phyloP scores from a whole-genome alignment of 2,329 filamentous ascomycete species.

The Arthrinium puccinioides region DNA sequence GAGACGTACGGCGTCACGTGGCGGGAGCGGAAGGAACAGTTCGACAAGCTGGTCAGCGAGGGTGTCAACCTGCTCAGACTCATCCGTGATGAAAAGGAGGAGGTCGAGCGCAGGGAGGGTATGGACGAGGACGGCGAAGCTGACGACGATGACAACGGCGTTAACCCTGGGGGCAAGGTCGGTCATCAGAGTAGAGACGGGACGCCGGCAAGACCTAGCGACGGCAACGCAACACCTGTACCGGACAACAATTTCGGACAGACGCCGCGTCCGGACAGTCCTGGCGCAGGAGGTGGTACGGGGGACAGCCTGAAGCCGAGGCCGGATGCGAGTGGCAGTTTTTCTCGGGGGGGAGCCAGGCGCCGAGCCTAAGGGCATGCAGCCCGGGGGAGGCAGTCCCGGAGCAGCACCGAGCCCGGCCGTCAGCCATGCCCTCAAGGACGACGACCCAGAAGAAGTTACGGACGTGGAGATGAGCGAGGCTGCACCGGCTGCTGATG shows the following conservation, averaged over 20 bases:
- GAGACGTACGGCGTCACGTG: slow-evolving; percentile 75
- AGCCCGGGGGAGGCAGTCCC: slow-evolving; percentile 13
- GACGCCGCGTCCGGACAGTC: slow-evolving; percentile 24
- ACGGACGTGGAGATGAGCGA: slow-evolving; percentile 27
- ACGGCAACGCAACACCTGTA: slow-evolving; percentile 29
- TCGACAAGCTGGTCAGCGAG: slow-evolving; percentile 83
- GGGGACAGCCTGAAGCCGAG: slow-evolving; percentile 26
- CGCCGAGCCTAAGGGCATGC: slow-evolving; percentile 19
- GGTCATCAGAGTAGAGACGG: slow-evolving; percentile 43
- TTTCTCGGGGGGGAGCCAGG: slow-evolving; percentile 32
- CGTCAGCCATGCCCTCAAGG: slow-evolving; percentile 10
- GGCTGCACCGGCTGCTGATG: slow-evolving; percentile 27
- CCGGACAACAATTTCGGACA: slow-evolving; percentile 32
- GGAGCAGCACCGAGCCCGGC: too few species aligned
- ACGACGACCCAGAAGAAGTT: slow-evolving; percentile 32
- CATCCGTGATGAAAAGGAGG: slow-evolving; percentile 92
- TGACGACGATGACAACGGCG: slow-evolving; percentile 30
- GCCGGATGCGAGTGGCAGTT: slow-evolving; percentile 19
- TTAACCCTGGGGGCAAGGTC: slow-evolving; percentile 36
- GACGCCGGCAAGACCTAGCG: slow-evolving; percentile 29
- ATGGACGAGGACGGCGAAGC: slow-evolving; percentile 59
- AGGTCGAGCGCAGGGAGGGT: slow-evolving; percentile 80
- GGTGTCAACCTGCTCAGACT: slow-evolving; percentile 77
- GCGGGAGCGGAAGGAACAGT: slow-evolving; percentile 78
- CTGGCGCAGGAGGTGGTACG: slow-evolving; percentile 17